A percentile compares a stretch with the other conserved stretches of the same genome.
These are phyloP conservation scores for Stephania yunnanensis DNA, from an alignment of 164 flowering plant genomes.

Conservation along the genomic window DNA sequence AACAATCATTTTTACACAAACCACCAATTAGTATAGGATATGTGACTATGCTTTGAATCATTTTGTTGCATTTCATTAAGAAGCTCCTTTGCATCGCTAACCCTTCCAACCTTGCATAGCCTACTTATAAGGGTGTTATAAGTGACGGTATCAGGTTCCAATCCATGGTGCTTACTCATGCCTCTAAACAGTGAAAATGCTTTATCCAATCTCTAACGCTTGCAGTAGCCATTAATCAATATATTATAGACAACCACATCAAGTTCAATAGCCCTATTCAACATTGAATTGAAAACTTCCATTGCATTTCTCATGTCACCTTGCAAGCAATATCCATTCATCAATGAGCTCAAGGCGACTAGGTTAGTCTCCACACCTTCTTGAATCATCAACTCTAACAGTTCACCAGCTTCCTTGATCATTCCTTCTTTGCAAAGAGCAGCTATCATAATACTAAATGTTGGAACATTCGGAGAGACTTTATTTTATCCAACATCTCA, in stretches of 20 bases:
- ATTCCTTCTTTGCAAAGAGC: constrained; percentile 12
- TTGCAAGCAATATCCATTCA: constrained; percentile 3
- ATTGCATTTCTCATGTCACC: not conserved
- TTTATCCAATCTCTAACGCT: constrained; percentile 5
- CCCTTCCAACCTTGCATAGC: constrained; percentile 2
- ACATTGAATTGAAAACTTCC: not conserved
- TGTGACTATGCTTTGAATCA: not conserved
- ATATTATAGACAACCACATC: constrained; percentile 4
- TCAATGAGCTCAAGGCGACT: not conserved
- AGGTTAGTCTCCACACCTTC: not conserved
- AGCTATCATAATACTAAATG: not conserved
- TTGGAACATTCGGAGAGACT: constrained; percentile 6
- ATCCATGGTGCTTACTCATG: constrained; percentile 6
- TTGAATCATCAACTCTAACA: not conserved
- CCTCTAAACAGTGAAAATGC: constrained; percentile 5
- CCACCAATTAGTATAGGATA: not conserved
- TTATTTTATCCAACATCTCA: not conserved
- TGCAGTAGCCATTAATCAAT: constrained; percentile 20
- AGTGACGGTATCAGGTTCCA: not conserved
- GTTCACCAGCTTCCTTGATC: not conserved
- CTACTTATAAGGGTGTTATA: constrained; percentile 9
- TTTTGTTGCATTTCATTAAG: not conserved
- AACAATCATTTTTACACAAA: not conserved
- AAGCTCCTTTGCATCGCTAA: not conserved
- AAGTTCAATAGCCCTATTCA: constrained; percentile 2